Evolutionary conservation across 2,329 filamentous ascomycete genomes (phyloP), one percentile per base, ranked within the genome.

Genomic region (Xylariaceae sp.): DNA sequence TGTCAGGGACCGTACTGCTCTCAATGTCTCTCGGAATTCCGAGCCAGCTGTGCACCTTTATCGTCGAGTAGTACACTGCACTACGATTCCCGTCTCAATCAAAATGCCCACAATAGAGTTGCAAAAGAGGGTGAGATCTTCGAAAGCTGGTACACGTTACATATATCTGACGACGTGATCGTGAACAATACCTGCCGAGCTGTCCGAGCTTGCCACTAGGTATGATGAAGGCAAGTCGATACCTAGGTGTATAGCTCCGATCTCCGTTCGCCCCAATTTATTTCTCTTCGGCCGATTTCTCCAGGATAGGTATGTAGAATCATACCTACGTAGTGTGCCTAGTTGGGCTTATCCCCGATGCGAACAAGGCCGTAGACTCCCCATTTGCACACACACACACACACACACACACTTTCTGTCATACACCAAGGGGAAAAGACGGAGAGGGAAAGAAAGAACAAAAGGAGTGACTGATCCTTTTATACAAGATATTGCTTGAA

Each of bases 201-300:
- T 19, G 11, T 6, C n/a, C 12, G 12, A 19, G 4, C 12, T n/a
- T 19, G 9, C 9, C 6, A 41, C 3, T n/a, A 19, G n/a, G 19
- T 19, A 19, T 19, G 19, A 19, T 19, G 19, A 19, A 19, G 19
- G 19, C 19, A 19, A 19, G 19, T 19, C 19, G 19, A 19, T n/a
- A 5, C 39, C 19, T 26, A 12, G 39, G 7, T 5, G 32, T 34
- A 34, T 34, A 34, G 12, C 26, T 30, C 32, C 45, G 26, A 31
- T 48, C 32, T 52, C 54, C 40, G 56, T 44, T 35, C 3, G 53
- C 52, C 55, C 61, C 61, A 49, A 50, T 58, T 61, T 61, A 53
- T 48, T 50, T 51, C 39, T 26, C 6, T 47, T 52, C 41, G 46
- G 40, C 35, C 43, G 27, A 12, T 45, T 9, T 11, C 4, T 7